Conservation (phyloP, 805 yeast species). For the Metschnikowia koreensis region DNA sequence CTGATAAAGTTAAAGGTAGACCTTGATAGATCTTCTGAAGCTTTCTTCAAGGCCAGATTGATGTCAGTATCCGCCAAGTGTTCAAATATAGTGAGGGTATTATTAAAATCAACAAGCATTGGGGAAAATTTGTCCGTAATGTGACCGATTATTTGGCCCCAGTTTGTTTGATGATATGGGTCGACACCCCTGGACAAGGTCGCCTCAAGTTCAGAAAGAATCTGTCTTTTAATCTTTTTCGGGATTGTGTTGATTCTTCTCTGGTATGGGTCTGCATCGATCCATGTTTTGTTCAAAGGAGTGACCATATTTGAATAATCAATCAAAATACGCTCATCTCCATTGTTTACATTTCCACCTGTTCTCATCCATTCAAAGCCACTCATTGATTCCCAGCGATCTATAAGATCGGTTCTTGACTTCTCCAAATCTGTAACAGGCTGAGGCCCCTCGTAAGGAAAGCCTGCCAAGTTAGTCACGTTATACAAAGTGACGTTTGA, state of each 20-base stretch:
- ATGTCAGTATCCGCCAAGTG: not conserved
- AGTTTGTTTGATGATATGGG: slow-evolving; percentile 43
- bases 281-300: slow-evolving; percentile 49
- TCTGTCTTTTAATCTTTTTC: slow-evolving; percentile 28
- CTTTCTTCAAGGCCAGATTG: slow-evolving; percentile 5
- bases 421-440: slow-evolving; percentile 5
- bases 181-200: slow-evolving; percentile 21
- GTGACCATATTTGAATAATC: slow-evolving; percentile 56
- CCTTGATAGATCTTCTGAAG: slow-evolving; percentile 35
- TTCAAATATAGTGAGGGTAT: slow-evolving; percentile 26
- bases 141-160: slow-evolving; percentile 52
- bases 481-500: slow-evolving; percentile 42
- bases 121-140: slow-evolving; percentile 57
- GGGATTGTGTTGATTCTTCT: slow-evolving; percentile 41
- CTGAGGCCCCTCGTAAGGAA: slow-evolving; percentile 27
- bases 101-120: slow-evolving; percentile 40
- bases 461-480: slow-evolving; percentile 35
- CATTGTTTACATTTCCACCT: slow-evolving; percentile 46
- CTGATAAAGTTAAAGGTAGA: slow-evolving; percentile 45
- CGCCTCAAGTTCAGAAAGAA: slow-evolving; percentile 36
- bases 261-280: slow-evolving; percentile 48
- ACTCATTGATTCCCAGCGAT: slow-evolving; percentile 27
- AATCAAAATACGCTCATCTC: slow-evolving; percentile 48
- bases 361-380: slow-evolving; percentile 47
- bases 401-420: slow-evolving; percentile 19